These are phyloP conservation scores for Pythium oligandrum DNA, from an alignment of 352 stramenopile species.

Conservation along the genomic window DNA sequence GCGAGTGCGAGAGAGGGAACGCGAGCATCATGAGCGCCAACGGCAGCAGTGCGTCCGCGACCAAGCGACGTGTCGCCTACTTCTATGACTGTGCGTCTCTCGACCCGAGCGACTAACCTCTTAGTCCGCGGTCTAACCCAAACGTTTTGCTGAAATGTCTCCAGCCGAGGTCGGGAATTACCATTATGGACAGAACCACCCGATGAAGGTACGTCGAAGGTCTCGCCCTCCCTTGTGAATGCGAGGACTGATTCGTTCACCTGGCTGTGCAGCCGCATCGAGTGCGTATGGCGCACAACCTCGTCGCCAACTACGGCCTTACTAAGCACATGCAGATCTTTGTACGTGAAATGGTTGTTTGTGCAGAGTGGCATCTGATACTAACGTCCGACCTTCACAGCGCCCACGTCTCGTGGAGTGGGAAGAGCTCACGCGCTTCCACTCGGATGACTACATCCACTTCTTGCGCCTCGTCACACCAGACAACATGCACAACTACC, in stretches of 20 bases:
- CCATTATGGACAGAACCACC: slow-evolving; percentile 95
- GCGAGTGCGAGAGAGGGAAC: neutral
- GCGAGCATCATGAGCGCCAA: slow-evolving; percentile 14
- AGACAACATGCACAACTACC: slow-evolving; percentile 97
- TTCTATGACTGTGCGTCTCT: slow-evolving; percentile 79
- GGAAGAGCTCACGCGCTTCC: slow-evolving; percentile 98
- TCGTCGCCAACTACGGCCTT: slow-evolving; percentile 99
- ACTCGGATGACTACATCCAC: slow-evolving; percentile 99
- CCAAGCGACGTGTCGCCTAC: slow-evolving; percentile 84
- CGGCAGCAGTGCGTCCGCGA: slow-evolving; percentile 8
- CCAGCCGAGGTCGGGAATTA: slow-evolving; percentile 98
- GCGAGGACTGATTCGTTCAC: no score
- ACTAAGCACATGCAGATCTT: slow-evolving; percentile 99
- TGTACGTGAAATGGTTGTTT: slow-evolving; percentile 35
- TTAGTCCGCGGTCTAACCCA: no score
- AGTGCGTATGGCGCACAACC: slow-evolving; percentile 99
- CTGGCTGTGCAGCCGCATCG: slow-evolving; percentile 87
- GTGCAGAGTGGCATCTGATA: slow-evolving; percentile 4
- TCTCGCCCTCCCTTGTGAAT: neutral
- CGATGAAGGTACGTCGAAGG: slow-evolving; percentile 71
- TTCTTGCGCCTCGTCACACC: slow-evolving; percentile 97
- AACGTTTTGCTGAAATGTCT: neutral
- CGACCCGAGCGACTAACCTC: neutral
- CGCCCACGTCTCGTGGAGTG: slow-evolving; percentile 94
- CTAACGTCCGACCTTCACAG: slow-evolving; percentile 19